These are phyloP conservation scores for Eucalyptus erythrocorys DNA, from an alignment of 345 rosid species.

Conservation along the genomic window DNA sequence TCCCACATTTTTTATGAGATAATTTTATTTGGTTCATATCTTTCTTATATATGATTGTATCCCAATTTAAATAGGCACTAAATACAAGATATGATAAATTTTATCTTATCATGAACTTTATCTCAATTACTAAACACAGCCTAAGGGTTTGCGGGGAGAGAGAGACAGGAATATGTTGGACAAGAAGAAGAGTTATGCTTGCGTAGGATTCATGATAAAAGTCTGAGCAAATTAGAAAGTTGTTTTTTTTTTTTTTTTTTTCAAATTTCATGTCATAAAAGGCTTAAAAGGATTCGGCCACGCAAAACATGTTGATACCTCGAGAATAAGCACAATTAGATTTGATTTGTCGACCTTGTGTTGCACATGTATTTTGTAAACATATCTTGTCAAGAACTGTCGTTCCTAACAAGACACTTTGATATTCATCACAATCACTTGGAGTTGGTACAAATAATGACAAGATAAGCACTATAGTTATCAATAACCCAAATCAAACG, in stretches of 20 bases:
- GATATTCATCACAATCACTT: background rate
- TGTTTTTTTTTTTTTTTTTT: too few relatives aligned
- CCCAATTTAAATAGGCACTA: fast-evolving
- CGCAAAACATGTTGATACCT: background rate
- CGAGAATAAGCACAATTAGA: background rate
- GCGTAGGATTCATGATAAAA: background rate
- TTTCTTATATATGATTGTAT: fast-evolving
- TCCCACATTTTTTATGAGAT: fast-evolving
- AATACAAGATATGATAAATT: too few relatives aligned
- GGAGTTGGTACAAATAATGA: background rate
- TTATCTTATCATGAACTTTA: fast-evolving
- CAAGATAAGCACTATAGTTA: background rate
- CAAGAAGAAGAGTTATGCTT: background rate
- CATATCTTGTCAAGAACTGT: background rate
- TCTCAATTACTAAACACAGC: too few relatives aligned
- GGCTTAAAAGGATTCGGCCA: background rate
- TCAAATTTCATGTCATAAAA: background rate
- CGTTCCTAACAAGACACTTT: background rate
- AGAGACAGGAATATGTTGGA: background rate
- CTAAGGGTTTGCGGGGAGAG: background rate
- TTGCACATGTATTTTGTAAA: background rate
- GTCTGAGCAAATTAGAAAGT: background rate
- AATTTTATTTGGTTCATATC: fast-evolving
- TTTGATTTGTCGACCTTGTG: background rate
- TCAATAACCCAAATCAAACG: background rate